Percentiles rank a stretch among this genome's conserved stretches.
These are phyloP conservation scores for Trichaptum fuscoviolaceum DNA, from an alignment of 768 basidiomycete genomes.

Conservation along the genomic window DNA sequence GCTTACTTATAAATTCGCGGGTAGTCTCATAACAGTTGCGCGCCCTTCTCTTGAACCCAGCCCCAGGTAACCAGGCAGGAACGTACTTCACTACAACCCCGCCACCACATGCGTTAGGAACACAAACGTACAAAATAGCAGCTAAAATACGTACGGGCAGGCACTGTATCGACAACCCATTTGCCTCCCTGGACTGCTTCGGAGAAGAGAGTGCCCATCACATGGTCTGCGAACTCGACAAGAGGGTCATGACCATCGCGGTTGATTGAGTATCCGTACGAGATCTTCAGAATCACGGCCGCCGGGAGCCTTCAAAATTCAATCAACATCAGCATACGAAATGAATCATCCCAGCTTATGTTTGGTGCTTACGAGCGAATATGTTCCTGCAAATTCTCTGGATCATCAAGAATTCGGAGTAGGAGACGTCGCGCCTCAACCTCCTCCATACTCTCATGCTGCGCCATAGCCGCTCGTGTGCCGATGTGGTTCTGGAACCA, in stretches of 20 bases:
- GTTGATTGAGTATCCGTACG: slow-evolving; percentile 14
- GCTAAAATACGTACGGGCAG: slow-evolving; percentile 19
- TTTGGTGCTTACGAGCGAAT: slow-evolving; percentile 7
- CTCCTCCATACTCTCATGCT: slow-evolving; percentile 24
- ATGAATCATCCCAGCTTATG: background rate
- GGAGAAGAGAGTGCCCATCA: slow-evolving; percentile 10
- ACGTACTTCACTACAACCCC: slow-evolving; percentile 12
- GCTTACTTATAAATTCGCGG: background rate
- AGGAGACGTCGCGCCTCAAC: slow-evolving; percentile 26
- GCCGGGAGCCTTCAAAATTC: slow-evolving; percentile 7
- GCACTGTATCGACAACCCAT: slow-evolving; percentile 10
- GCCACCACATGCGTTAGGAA: background rate
- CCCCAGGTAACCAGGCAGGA: slow-evolving; percentile 19
- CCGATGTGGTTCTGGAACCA: slow-evolving; percentile 13
- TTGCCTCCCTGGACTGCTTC: slow-evolving; percentile 5
- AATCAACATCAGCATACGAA: background rate
- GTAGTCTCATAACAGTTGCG: background rate
- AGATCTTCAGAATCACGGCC: slow-evolving; percentile 11
- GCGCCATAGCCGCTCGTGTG: slow-evolving; percentile 18
- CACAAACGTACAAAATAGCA: background rate
- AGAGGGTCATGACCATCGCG: slow-evolving; percentile 9
- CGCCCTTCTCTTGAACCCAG: slow-evolving; percentile 12
- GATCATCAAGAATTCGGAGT: slow-evolving; percentile 18
- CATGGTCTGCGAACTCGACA: slow-evolving; percentile 7
- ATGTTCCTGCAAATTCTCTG: slow-evolving; percentile 6